phyloP scores from a whole-genome alignment of 768 basidiomycete genomes.

The Serendipita sp. region DNA sequence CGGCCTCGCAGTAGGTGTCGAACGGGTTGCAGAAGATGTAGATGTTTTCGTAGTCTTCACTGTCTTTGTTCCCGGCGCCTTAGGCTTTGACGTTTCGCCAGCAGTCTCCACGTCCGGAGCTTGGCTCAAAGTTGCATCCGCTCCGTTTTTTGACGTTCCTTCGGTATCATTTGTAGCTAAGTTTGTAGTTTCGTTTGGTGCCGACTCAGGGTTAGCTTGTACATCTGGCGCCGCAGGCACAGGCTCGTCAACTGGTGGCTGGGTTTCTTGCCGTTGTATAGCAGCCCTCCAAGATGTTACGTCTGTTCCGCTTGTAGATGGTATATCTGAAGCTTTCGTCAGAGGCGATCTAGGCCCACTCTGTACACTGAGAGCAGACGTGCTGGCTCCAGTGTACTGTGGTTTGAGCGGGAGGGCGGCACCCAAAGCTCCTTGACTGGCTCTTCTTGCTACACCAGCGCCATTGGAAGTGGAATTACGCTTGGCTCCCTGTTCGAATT shows the following conservation, averaged over 20 bases:
- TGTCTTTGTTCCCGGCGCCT: neutral
- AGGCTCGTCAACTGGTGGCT: neutral
- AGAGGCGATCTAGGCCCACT: neutral
- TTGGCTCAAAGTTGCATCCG: neutral
- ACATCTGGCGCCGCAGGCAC: neutral
- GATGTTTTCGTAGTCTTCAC: neutral
- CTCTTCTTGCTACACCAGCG: neutral
- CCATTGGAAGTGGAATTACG: slow-evolving; percentile 30
- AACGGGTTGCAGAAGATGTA: neutral
- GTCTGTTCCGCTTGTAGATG: neutral
- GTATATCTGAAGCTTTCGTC: neutral
- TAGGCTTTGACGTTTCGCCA: neutral
- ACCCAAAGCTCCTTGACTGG: neutral
- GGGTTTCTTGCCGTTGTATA: neutral
- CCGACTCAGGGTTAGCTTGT: neutral
- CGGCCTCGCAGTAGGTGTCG: neutral
- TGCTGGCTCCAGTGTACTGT: slow-evolving; percentile 2
- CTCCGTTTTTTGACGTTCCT: neutral
- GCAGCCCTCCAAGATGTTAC: neutral
- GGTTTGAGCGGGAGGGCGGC: neutral
- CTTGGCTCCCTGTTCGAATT: slow-evolving; percentile 72
- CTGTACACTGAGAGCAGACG: slow-evolving; percentile 3
- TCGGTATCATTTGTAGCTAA: too few species aligned
- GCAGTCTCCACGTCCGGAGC: neutral
- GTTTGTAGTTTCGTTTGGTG: neutral